A percentile compares a stretch with the other conserved stretches of the same genome.
phyloP scores from a whole-genome alignment of 2,329 filamentous ascomycete genomes.

The Colletotrichum horii region DNA sequence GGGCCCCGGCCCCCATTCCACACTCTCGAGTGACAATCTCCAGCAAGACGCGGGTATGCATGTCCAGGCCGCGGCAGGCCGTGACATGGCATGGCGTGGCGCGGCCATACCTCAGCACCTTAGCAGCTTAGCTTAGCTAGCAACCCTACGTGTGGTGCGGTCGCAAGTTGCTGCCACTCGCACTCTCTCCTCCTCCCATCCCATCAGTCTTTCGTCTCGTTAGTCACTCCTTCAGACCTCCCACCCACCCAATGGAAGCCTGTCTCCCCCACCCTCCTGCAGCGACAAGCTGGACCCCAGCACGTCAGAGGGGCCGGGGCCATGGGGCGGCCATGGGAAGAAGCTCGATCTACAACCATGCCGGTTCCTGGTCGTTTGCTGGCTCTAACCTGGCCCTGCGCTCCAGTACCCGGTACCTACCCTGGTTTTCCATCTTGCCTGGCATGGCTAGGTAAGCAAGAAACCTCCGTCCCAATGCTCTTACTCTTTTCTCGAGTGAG shows the following conservation, averaged over 20 bases:
- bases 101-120: constrained; percentile 12
- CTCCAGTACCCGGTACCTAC: neutral
- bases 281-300: constrained; percentile 10
- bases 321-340: neutral
- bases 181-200: neutral
- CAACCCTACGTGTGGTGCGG: neutral
- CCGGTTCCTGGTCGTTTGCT: neutral
- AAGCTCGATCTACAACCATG: neutral
- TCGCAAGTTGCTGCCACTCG: neutral
- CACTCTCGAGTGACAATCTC: neutral
- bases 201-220: neutral
- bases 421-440: neutral
- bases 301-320: constrained; percentile 12
- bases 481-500: neutral
- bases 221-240: constrained; percentile 7
- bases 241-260: neutral
- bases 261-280: neutral
- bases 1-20: neutral
- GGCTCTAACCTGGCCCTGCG: neutral
- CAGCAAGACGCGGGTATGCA: constrained; percentile 13
- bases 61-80: neutral
- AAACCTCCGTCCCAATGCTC: neutral
- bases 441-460: constrained; percentile 5
- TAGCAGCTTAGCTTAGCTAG: neutral
- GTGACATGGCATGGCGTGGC: constrained; percentile 12